A percentile compares a stretch with the other conserved stretches of the same genome.
Conservation (phyloP, 306 rosid genomes). For the Canavalia ensiformis region DNA sequence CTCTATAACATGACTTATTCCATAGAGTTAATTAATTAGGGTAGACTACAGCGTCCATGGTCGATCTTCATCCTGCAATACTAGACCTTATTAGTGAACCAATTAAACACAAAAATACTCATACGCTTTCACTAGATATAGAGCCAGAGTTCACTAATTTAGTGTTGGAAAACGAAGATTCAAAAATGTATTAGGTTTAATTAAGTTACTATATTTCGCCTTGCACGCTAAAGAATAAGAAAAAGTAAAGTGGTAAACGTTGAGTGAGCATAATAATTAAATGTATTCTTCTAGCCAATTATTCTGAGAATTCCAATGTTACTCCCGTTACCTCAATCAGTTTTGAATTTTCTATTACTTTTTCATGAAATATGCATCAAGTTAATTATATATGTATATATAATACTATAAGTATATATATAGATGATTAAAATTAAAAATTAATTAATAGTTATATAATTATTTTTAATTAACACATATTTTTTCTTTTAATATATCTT, state of each 20-base stretch:
- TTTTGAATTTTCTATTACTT: neutral
- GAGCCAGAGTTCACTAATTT: no score
- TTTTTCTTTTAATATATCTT: no score
- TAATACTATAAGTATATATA: no score
- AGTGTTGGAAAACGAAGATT: neutral
- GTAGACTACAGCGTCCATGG: neutral
- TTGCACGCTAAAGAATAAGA: neutral
- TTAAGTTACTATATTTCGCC: neutral
- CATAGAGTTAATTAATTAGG: slow-evolving; percentile 5
- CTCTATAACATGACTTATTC: slow-evolving; percentile 7
- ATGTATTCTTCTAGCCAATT: neutral
- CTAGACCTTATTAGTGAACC: neutral
- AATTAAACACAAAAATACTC: neutral
- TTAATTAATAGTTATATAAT: no score
- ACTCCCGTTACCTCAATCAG: neutral
- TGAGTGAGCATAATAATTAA: no score
- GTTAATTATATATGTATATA: no score
- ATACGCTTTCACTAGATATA: neutral
- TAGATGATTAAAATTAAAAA: no score
- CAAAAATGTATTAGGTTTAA: no score
- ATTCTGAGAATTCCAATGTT: neutral
- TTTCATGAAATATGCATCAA: neutral
- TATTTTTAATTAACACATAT: no score
- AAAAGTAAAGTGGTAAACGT: no score
- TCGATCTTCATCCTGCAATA: slow-evolving; percentile 42